Evolutionary conservation across 176 grass and related monocot species (phyloP), one percentile per base, ranked within the genome.

Genomic region (Pontederia paniculata): DNA sequence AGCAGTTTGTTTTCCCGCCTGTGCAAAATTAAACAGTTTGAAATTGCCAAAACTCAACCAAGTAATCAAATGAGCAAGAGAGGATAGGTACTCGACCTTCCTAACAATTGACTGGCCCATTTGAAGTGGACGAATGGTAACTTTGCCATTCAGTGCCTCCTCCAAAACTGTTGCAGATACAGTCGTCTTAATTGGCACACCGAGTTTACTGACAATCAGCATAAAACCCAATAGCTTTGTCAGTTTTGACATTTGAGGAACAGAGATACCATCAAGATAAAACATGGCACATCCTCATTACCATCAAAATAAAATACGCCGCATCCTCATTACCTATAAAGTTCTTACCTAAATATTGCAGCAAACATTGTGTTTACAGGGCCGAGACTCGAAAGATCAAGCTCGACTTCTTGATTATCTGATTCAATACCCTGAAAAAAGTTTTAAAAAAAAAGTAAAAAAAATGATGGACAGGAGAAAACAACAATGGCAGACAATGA

Each of bases 291-390:
- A n/a, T n/a, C n/a, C n/a, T n/a, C n/a, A n/a, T n/a, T n/a, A n/a
- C n/a, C n/a, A n/a, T n/a, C 14, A 31, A 18, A 74, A 52, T 59
- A 48, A 10, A 68, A 9, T 62, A 60, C 19, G 20, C 64, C 25
- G 5, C 25, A 5, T 31, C 25, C 23, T 23, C 11, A 51, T 55
- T 41, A 70, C 42, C 67, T 42, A 17, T n/a, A 68, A 23, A 53
- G 28, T 18, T 2, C 57, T 77, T 41, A 97, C 93, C 93, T 97
- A 72, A 97, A 90, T 82, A 97, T 86, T 79, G 93, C 93, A 69
- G 93, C 93, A 82, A 97, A 97, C 79, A 97, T 83, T 53, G 93
- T 97, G 80, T 97, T 97, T 9, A 97, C 79, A 67, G 93, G 90
- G 73, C 93, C 93, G 72, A 97, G 93, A 73, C 90, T 97, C 41